These are phyloP conservation scores for Dictyostelium intermedium DNA, from an alignment of 78 protist species.

Conservation along the genomic window DNA sequence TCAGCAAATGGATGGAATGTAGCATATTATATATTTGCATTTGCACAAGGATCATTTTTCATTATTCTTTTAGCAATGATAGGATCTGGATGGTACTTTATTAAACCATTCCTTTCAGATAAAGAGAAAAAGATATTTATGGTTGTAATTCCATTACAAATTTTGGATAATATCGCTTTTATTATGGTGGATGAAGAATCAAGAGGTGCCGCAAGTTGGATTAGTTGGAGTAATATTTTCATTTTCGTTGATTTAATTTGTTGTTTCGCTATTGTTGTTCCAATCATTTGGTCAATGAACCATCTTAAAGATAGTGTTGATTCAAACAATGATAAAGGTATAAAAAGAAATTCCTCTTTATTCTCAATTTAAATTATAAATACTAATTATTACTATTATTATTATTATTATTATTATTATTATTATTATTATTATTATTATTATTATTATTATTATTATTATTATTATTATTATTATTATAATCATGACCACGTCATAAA, in stretches of 20 bases:
- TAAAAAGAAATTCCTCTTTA: no score
- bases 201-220: conserved; percentile 85
- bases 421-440: not conserved
- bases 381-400: no score
- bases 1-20: conserved; percentile 80
- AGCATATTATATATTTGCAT: conserved; percentile 82
- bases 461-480: not conserved
- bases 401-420: no score
- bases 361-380: no score
- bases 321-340: conserved; percentile 84
- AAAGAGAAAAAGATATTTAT: conserved; percentile 87
- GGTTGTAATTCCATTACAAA: conserved; percentile 88
- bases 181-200: conserved; percentile 87
- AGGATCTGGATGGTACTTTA: conserved; percentile 91
- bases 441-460: not conserved
- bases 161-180: conserved; percentile 87
- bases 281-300: conserved; percentile 90
- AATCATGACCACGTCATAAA: no score
- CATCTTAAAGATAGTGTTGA: conserved; percentile 73
- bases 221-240: conserved; percentile 84
- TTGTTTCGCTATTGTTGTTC: conserved; percentile 87
- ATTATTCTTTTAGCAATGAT: conserved; percentile 86
- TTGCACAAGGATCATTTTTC: conserved; percentile 87
- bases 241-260: conserved; percentile 89
- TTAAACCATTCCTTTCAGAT: conserved; percentile 87